A percentile compares a stretch with the other conserved stretches of the same genome.
These are phyloP conservation scores for Coleophoma cylindrospora DNA, from an alignment of 2,329 filamentous ascomycete species.

Conservation along the genomic window DNA sequence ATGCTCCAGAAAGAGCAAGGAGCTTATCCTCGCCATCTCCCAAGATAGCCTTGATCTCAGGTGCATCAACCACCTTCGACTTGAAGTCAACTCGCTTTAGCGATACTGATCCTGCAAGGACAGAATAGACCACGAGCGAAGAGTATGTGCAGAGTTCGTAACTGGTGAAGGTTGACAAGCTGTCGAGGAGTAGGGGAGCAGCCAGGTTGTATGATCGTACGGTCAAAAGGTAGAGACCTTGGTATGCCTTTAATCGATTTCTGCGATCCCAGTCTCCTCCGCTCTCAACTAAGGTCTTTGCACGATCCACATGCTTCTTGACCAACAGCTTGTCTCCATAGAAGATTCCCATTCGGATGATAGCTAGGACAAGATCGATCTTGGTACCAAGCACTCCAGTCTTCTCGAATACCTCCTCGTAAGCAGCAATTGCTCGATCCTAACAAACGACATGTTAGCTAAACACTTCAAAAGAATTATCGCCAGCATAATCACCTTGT, in stretches of 20 bases:
- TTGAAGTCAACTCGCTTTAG: constrained; percentile 98
- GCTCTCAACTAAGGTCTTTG: constrained; percentile 83
- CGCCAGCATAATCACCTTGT: constrained; percentile 62
- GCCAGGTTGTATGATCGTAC: constrained; percentile 85
- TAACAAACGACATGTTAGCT: constrained; percentile 32
- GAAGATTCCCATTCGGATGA: constrained; percentile 93
- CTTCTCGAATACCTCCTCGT: constrained; percentile 93
- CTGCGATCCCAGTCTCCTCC: constrained; percentile 98
- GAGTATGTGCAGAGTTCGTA: constrained; percentile 98
- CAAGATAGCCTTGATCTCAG: constrained; percentile 95
- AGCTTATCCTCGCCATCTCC: constrained; percentile 86
- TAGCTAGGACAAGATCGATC: constrained; percentile 93
- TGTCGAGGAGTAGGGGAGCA: constrained; percentile 91
- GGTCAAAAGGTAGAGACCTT: constrained; percentile 88
- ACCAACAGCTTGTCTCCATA: constrained; percentile 90
- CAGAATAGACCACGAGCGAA: constrained; percentile 88
- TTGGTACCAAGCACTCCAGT: constrained; percentile 95
- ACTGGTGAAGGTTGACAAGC: constrained; percentile 94
- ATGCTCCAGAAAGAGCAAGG: constrained; percentile 71
- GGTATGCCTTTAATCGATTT: constrained; percentile 98
- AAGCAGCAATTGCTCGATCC: constrained; percentile 91
- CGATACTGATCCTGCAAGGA: constrained; percentile 88
- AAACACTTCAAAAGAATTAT: too few species aligned
- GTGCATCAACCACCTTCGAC: constrained; percentile 95
- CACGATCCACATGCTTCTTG: constrained; percentile 90